phyloP scores from a whole-genome alignment of 768 basidiomycete genomes.

The Mycena filopes region DNA sequence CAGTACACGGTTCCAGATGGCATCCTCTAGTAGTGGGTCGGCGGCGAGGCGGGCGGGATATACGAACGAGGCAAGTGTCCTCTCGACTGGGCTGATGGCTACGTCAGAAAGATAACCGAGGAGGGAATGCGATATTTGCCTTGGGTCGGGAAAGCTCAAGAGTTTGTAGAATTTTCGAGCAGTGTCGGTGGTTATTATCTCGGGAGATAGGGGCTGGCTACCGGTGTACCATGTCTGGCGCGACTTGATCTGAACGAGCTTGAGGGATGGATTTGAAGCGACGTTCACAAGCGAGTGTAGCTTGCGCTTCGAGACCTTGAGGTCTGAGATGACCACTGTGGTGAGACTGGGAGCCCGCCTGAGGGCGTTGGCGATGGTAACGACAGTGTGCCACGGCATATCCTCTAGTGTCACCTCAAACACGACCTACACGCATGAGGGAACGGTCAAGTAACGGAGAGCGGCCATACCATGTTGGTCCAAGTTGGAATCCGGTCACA shows the following conservation, averaged over 20 bases:
- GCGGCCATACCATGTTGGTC: slow-evolving; percentile 5
- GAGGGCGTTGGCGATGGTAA: not conserved
- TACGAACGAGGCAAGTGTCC: not conserved
- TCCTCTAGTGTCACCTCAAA: not conserved
- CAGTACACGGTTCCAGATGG: slow-evolving; percentile 13
- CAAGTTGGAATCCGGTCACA: not conserved
- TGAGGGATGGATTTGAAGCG: not conserved
- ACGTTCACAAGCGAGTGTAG: not conserved
- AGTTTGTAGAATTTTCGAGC: not conserved
- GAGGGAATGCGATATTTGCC: not conserved
- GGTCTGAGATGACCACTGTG: not conserved
- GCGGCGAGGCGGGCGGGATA: slow-evolving; percentile 10
- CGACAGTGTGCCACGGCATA: not conserved
- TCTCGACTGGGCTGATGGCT: not conserved
- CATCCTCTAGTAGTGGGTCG: not conserved
- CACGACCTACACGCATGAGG: not conserved
- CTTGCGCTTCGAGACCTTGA: no score
- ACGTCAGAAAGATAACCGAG: not conserved
- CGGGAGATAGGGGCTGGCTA: not conserved
- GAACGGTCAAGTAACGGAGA: no score
- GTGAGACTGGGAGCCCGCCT: not conserved
- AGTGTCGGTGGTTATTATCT: not conserved
- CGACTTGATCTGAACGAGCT: not conserved
- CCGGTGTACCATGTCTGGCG: not conserved
- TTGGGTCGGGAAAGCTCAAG: not conserved